A percentile compares a stretch with the other conserved stretches of the same genome.
Conservation (phyloP, 2,329 filamentous ascomycete genomes). For the Colletotrichum sansevieriae region DNA sequence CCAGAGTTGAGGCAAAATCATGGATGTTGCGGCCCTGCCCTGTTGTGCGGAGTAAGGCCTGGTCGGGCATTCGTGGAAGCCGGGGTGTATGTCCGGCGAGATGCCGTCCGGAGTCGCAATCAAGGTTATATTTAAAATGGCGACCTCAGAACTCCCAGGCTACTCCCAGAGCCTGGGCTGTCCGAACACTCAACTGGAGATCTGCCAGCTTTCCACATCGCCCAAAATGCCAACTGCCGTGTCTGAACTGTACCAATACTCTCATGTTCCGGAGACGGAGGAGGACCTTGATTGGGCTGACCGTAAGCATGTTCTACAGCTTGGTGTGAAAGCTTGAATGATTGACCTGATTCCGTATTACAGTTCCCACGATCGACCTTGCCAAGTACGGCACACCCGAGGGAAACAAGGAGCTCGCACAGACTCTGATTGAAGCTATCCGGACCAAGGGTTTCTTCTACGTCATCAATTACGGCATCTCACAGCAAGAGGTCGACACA, state of each 20-base stretch:
- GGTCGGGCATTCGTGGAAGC: neutral
- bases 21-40: slow-evolving; percentile 8
- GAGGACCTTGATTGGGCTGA: slow-evolving; percentile 55
- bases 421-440: slow-evolving; percentile 50
- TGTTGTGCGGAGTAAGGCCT: slow-evolving; percentile 27
- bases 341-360: rapidly evolving
- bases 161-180: neutral
- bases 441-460: slow-evolving; percentile 66
- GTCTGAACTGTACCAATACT: slow-evolving; percentile 50
- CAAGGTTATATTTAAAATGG: slow-evolving; percentile 31
- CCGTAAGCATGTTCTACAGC: slow-evolving; percentile 42
- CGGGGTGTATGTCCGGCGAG: neutral
- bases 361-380: slow-evolving; percentile 52
- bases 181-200: slow-evolving; percentile 1
- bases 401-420: slow-evolving; percentile 48
- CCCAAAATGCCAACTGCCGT: slow-evolving; percentile 51
- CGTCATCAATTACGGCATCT: slow-evolving; percentile 71
- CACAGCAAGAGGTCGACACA: slow-evolving; percentile 67
- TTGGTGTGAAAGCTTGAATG: neutral
- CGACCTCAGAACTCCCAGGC: slow-evolving; percentile 38
- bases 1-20: slow-evolving; percentile 26
- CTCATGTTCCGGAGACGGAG: slow-evolving; percentile 53
- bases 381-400: slow-evolving; percentile 50
- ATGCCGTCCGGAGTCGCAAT: slow-evolving; percentile 15
- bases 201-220: slow-evolving; percentile 6